Conservation (phyloP, 2,329 filamentous ascomycete genomes). For the Phaeophleospora eucalypticola region DNA sequence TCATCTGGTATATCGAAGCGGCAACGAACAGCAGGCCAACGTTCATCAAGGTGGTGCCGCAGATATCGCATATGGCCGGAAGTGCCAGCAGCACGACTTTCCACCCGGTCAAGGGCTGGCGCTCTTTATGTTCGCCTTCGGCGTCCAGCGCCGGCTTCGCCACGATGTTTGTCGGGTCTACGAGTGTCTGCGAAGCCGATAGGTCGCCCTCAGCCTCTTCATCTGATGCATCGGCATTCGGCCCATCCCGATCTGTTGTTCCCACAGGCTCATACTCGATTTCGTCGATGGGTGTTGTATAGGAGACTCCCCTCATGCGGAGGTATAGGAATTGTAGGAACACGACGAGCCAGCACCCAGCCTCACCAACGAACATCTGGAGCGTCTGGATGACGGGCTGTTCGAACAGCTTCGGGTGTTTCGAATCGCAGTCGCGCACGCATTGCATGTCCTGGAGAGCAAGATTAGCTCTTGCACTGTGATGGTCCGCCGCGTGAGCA, state of each 20-base stretch:
- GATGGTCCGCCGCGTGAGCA: background rate
- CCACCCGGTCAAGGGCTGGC: constrained; percentile 60
- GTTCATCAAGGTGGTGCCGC: constrained; percentile 96
- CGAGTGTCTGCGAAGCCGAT: constrained; percentile 31
- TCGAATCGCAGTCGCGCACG: constrained; percentile 78
- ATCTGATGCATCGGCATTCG: constrained; percentile 13
- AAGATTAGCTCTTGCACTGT: constrained; percentile 14
- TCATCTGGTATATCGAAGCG: constrained; percentile 98
- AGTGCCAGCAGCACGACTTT: constrained; percentile 72
- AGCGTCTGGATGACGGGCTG: constrained; percentile 93
- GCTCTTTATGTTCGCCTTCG: constrained; percentile 45
- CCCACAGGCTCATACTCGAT: constrained; percentile 29
- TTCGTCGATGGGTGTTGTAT: constrained; percentile 24
- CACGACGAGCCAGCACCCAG: constrained; percentile 92
- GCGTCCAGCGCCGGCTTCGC: constrained; percentile 51
- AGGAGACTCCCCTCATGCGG: constrained; percentile 16
- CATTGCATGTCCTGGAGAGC: constrained; percentile 82
- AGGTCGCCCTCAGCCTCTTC: constrained; percentile 43
- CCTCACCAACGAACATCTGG: constrained; percentile 97
- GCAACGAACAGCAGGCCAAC: constrained; percentile 89
- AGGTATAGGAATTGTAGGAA: constrained; percentile 64
- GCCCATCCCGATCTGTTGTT: constrained; percentile 19
- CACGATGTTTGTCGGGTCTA: constrained; percentile 38
- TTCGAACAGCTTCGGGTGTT: constrained; percentile 71
- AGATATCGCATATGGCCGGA: constrained; percentile 89